A percentile compares a stretch with the other conserved stretches of the same genome.
Evolutionary conservation across 1,139 yeast genomes (phyloP).

Genomic region (Pneumocystis murina): DNA sequence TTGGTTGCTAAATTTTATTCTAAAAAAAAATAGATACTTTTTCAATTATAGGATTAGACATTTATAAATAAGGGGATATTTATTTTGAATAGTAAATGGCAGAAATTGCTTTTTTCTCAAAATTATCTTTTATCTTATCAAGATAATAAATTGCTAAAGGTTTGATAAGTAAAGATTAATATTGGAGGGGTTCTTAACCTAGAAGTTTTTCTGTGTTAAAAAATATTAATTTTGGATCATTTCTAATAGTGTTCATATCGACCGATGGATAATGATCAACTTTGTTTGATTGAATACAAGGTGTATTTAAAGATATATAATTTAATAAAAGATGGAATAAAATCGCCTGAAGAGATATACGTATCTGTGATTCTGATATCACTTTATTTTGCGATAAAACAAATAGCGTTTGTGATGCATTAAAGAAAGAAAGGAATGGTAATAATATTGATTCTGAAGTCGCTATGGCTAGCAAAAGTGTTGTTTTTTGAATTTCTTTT

Average conservation of each 20-base stretch:
- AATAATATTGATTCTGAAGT: not conserved
- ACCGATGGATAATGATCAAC: not conserved
- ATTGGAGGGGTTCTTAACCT: not conserved
- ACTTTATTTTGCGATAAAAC: not conserved
- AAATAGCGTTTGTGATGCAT: not conserved
- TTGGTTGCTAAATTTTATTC: not conserved
- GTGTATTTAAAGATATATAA: not conserved
- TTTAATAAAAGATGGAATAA: not conserved
- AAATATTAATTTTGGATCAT: not conserved
- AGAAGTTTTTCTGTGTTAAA: not conserved
- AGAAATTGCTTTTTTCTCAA: not conserved
- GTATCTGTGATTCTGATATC: not conserved
- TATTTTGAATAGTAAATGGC: not conserved
- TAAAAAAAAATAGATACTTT: not conserved
- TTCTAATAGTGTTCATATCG: not conserved
- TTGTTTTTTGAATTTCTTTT: not conserved
- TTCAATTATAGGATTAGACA: not conserved
- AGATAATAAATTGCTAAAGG: not conserved
- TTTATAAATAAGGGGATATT: not conserved
- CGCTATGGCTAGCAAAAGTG: not conserved
- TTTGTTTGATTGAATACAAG: not conserved
- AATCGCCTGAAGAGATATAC: not conserved
- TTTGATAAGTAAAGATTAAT: not conserved
- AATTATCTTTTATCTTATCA: not conserved
- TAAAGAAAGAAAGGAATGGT: not conserved